Conservation (phyloP, 176 grass and related monocot genomes). For the Miscanthus lutarioriparius region DNA sequence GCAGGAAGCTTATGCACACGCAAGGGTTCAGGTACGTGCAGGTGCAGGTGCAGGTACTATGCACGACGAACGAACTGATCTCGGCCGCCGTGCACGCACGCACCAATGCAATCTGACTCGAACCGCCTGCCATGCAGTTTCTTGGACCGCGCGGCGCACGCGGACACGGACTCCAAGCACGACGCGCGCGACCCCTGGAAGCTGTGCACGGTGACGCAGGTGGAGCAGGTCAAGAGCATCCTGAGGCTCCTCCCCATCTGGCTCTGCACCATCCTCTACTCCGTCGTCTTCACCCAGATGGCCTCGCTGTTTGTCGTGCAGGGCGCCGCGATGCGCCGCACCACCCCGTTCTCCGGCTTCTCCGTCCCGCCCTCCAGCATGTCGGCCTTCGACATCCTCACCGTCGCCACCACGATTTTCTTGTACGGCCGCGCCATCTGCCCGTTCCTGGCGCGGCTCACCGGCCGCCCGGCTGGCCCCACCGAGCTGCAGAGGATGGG, state of each 20-base stretch:
- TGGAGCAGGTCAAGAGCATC: conserved; percentile 90
- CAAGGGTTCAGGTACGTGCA: conserved; percentile 52
- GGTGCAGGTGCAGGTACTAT: too few relatives aligned
- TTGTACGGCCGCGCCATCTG: conserved; percentile 67
- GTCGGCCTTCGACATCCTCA: conserved; percentile 88
- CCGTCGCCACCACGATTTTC: conserved; percentile 74
- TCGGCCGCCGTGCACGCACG: neutral
- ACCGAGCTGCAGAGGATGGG: conserved; percentile 92
- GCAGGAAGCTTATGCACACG: conserved; percentile 56
- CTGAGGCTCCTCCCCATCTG: conserved; percentile 86
- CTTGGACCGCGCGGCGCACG: conserved; percentile 76
- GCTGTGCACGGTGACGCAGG: conserved; percentile 86
- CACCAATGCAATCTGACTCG: neutral
- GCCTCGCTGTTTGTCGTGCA: conserved; percentile 94
- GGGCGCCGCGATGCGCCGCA: conserved; percentile 79
- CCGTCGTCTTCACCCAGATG: conserved; percentile 98
- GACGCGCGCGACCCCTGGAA: conserved; percentile 54
- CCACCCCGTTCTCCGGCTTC: conserved; percentile 47
- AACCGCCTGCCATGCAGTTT: conserved; percentile 29
- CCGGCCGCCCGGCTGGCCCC: conserved; percentile 30
- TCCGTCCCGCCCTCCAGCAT: conserved; percentile 79
- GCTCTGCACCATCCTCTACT: conserved; percentile 98
- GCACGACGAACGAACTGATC: neutral
- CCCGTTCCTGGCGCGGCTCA: conserved; percentile 52
- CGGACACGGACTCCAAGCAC: conserved; percentile 20